These are phyloP conservation scores for Beauveria sp. DNA, from an alignment of 2,329 filamentous ascomycete species.

Conservation along the genomic window DNA sequence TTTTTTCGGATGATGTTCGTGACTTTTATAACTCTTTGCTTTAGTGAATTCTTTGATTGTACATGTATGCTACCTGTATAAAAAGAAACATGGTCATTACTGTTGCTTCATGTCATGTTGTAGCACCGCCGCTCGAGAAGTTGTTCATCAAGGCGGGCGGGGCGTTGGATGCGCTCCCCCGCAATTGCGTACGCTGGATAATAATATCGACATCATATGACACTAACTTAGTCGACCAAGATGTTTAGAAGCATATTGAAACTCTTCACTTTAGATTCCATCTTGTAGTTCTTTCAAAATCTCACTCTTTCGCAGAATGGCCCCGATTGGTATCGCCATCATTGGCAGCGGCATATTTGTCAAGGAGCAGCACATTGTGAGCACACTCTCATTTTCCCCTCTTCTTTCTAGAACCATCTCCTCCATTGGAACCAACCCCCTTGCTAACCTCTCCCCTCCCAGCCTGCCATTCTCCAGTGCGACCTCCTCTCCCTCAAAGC, in stretches of 20 bases:
- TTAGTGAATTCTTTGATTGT: background rate
- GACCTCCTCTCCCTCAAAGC: conserved; percentile 49
- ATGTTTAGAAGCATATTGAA: background rate
- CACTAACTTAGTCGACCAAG: too few relatives aligned
- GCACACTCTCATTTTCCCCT: conserved; percentile 12
- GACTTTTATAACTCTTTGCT: too few relatives aligned
- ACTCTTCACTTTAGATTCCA: background rate
- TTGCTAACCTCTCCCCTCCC: background rate
- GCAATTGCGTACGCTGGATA: background rate
- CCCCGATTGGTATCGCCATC: conserved; percentile 46
- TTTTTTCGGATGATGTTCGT: too few relatives aligned
- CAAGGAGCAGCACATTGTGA: conserved; percentile 48
- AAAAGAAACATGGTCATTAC: too few relatives aligned
- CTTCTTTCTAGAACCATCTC: too few relatives aligned
- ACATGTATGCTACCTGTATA: background rate
- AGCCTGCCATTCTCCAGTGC: conserved; percentile 51
- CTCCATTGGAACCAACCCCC: too few relatives aligned
- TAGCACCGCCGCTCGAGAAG: background rate
- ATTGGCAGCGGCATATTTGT: conserved; percentile 58
- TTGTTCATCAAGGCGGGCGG: background rate
- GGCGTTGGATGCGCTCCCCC: background rate
- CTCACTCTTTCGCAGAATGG: background rate
- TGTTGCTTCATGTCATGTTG: background rate
- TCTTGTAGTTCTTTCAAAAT: background rate
- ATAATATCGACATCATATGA: too few relatives aligned